Conservation (phyloP, 2,329 filamentous ascomycete species). For the Colletotrichum endophyticum region DNA sequence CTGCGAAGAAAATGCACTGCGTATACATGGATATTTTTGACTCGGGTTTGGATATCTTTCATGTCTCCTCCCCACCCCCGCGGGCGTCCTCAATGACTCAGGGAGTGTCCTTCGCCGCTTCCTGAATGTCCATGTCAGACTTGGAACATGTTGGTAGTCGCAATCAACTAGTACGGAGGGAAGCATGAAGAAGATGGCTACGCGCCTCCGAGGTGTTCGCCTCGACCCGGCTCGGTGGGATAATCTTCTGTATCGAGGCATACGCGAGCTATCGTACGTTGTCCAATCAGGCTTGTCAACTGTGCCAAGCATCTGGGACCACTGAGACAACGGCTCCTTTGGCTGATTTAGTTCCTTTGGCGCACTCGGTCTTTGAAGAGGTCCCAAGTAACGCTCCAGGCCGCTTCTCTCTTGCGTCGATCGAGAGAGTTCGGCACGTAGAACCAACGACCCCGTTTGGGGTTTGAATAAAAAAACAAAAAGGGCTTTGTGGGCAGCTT, state of each 20-base stretch:
- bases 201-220: not conserved
- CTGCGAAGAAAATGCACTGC: not conserved
- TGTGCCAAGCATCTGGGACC: not conserved
- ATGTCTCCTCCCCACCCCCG: not conserved
- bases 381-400: not conserved
- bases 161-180: not conserved
- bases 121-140: not conserved
- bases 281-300: not conserved
- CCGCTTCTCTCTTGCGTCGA: not conserved
- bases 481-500: not conserved
- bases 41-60: not conserved
- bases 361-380: not conserved
- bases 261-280: not conserved
- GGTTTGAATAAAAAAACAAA: not conserved
- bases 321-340: not conserved
- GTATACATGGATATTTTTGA: not conserved
- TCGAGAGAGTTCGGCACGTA: not conserved
- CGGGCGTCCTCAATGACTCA: not conserved
- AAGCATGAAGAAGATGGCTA: not conserved
- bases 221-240: not conserved
- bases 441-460: not conserved
- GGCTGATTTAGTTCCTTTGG: not conserved
- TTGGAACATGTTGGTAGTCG: not conserved
- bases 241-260: not conserved
- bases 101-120: not conserved